Base-by-base conservation (phyloP, 495 filamentous ascomycete genomes). In the Talaromyces proteolyticus region DNA sequence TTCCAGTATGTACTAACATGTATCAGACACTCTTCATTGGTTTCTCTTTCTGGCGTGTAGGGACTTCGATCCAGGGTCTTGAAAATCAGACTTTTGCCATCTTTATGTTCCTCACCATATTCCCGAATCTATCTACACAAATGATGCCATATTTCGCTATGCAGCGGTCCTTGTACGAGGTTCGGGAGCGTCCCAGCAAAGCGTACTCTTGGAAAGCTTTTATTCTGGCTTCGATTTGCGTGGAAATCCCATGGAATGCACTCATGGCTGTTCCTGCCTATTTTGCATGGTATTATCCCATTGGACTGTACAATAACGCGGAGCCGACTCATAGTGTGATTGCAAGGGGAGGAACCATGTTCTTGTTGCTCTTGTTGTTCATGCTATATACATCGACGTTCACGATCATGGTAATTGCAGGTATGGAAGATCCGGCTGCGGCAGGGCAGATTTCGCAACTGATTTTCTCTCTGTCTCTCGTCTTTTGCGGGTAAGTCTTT, bases 1-100 rank as follows among this genome's bases (percentile, higher is more conserved):
- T 8, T 36, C 12, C 7, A 6, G 29, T 34, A 8, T 34, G 1
- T 34, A 34, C 29, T 34, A 4, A 34, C 29, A 4, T 7, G 86
- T 85, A 78, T 85, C 84, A 79, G 34, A 74, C 79, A 1, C 72
- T 95, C 19, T 95, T 95, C 71, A 91, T 93, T 61, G 91, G 90
- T 36, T 93, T 97, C 74, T 89, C 89, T 47, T 95, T 97, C 74
- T 91, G 82, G 78, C 77, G 84, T 16, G 78, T 87, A 0, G 64
- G 80, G 51, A 89, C 85, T 68, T 79, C 77, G 14, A 67, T 82
- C 12, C 88, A 94, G 63, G 91, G 89, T 52, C 81, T 95, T 14
- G 89, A 93, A 58, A 95, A 95, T 63, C 88, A 92, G 63, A 86
- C 93, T 70, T 95, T 94, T 66, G 76, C 83, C 66, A 84, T 95